Evolutionary conservation across 2,329 filamentous ascomycete genomes (phyloP), one percentile per base, ranked within the genome.

Genomic region (Venturiaceae sp.): DNA sequence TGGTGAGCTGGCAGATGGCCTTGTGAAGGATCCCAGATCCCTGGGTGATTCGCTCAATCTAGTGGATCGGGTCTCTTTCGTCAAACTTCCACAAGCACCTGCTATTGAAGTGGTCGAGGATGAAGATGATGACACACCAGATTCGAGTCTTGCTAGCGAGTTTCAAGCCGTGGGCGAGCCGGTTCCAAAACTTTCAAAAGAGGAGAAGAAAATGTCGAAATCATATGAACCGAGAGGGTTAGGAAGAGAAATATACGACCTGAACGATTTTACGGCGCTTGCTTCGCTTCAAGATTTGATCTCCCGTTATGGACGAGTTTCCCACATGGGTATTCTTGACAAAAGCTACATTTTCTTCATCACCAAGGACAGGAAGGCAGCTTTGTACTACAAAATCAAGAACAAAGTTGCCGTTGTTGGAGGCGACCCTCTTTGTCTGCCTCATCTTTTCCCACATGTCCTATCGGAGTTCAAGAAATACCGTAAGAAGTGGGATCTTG

Each of bases 321-420:
- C 73, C 5, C 71, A 75, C 58, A 75, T 75, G 73, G 72, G 72
- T 2, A 68, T 76, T n/a, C 67, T 74, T 1, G 74, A 76, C 47
- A 68, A 63, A 7, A 73, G 69, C 53, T 75, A 75, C 58, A 66
- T 62, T 5, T 71, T 75, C 60, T 76, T 75, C 58, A 64, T 75
- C 16, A 74, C 71, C 53, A 65, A 66, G 39, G 59, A 64, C 6
- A 23, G 50, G 13, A 21, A 36, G 2, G 73, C 65, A 7, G 73
- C 68, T 0, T 62, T 75, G 0, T 73, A 68, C 34, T 75, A 70
- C 64, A 75, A 74, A 58, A 59, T 72, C 0, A 68, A 70, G 28
- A 68, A 70, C 55, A 61, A 66, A 1, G 66, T 75, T 3, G 71
- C 71, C 11, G 65, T 75, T 26, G 68, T 76, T 1, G 67, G 68